Base-by-base conservation (phyloP, 169 alveolate genomes). In the Cystoisospora suis region DNA sequence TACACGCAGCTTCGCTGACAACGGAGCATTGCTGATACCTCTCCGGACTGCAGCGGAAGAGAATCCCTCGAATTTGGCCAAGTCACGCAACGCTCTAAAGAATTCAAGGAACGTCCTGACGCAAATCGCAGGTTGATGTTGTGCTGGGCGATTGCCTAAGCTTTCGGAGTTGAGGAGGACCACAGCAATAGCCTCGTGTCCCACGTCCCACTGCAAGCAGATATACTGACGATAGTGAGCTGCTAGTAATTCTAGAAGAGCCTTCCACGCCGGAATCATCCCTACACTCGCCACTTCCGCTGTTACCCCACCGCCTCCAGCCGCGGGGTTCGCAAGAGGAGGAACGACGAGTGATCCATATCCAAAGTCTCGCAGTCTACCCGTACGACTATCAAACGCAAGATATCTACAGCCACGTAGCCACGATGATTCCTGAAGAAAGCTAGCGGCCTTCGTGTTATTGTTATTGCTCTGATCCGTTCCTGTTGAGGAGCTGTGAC, bases 161-260 rank as follows among this genome's bases (percentile, higher is more conserved):
- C n/a, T n/a, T n/a, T n/a, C n/a, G n/a, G n/a, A n/a, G 65, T 3
- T 34, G 83, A 72, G 83, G 36, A 38, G 83, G 32, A 72, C n/a
- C 20, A 72, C 53, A 9, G 32, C 42, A 2, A 72, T 34, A 5
- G 83, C 83, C 32, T 36, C 58, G 58, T 36, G 15, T 2, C 20
- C 27, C 56, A 32, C 46, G 42, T 72, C 83, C 83, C 83, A 72
- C 38, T 17, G 17, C 38, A 72, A 29, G 77, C 1, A 65, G 44
- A 65, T 12, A 17, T n/a, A 15, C 27, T 36, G 45, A 0, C 45
- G 77, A n/a, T 9, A 65, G 77, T 65, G 77, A 65, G 77, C 77
- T 36, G 36, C 77, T 17, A 72, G 83, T 56, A 36, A 9, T 34
- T 72, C 83, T 56, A 72, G 83, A 38, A 72, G 83, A 27, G 45